Percentiles rank a stretch among this genome's conserved stretches.
Evolutionary conservation across 148 eudicot genomes (phyloP).

Genomic region (Rhododendron griersonianum): DNA sequence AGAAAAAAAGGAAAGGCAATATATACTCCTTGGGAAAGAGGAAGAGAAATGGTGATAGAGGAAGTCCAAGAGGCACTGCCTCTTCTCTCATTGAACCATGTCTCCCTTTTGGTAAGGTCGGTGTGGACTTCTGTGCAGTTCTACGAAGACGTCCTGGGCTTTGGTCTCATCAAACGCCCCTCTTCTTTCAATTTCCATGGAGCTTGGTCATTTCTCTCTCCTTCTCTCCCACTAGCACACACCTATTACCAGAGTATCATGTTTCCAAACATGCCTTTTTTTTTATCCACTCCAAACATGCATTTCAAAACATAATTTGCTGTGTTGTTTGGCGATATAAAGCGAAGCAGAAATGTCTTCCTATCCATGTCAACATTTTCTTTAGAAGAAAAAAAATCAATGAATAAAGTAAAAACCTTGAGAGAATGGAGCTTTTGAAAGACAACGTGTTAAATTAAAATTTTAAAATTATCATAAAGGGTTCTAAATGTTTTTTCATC

Average conservation of each 20-base stretch:
- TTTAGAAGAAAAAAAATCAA: background rate
- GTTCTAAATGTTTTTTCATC: background rate
- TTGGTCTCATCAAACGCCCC: constrained; percentile 42
- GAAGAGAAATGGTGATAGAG: constrained; percentile 11
- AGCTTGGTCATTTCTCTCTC: constrained; percentile 35
- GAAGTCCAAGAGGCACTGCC: constrained; percentile 24
- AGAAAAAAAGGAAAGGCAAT: background rate
- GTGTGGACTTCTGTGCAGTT: constrained; percentile 32
- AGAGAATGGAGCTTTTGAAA: background rate
- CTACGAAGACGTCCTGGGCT: constrained; percentile 47
- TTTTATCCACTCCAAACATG: background rate
- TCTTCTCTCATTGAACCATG: constrained; percentile 40
- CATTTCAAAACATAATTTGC: background rate
- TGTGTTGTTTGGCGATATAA: background rate
- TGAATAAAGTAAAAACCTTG: background rate
- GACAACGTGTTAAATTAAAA: background rate
- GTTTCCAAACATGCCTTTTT: background rate
- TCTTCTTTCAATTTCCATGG: constrained; percentile 49
- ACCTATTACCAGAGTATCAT: background rate
- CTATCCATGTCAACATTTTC: background rate
- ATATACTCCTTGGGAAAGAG: background rate
- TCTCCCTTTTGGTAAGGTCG: constrained; percentile 36
- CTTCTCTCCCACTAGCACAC: background rate
- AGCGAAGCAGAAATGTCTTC: background rate
- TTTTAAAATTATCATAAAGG: background rate